Percentiles rank a stretch among this genome's conserved stretches.
Evolutionary conservation across 306 rosid genomes (phyloP).

Genomic region (Delonix regia): DNA sequence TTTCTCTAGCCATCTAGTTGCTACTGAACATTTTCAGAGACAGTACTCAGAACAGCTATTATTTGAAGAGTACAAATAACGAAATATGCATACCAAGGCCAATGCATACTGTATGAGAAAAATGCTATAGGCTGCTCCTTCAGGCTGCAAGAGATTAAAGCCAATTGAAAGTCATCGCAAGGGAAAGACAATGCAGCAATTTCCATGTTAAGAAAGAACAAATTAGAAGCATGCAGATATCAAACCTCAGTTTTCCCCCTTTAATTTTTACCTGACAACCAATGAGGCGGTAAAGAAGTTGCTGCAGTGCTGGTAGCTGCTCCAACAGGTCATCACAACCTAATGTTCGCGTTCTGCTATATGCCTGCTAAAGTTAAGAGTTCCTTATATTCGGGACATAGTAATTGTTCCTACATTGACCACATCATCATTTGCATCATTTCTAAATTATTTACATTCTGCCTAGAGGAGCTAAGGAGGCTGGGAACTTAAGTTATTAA

Average conservation of each 20-base stretch:
- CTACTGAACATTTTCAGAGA: slow-evolving; percentile 3
- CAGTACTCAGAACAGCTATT: slow-evolving; percentile 8
- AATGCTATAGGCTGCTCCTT: slow-evolving; percentile 73
- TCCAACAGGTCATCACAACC: slow-evolving; percentile 65
- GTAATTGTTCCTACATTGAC: not conserved
- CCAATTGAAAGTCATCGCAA: slow-evolving; percentile 34
- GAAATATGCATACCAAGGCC: slow-evolving; percentile 73
- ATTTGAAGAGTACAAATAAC: slow-evolving; percentile 18
- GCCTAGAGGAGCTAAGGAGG: not conserved
- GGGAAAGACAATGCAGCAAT: slow-evolving; percentile 1
- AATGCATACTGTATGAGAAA: slow-evolving; percentile 90
- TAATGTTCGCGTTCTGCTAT: slow-evolving; percentile 64
- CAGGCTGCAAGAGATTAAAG: slow-evolving; percentile 73
- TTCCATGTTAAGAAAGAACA: not conserved
- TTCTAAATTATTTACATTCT: not conserved
- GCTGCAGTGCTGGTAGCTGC: slow-evolving; percentile 88
- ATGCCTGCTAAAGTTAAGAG: slow-evolving; percentile 51
- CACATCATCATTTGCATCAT: not conserved
- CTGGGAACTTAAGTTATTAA: not conserved
- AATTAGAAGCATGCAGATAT: slow-evolving; percentile 20
- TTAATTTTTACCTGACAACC: slow-evolving; percentile 71
- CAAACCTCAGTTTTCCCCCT: slow-evolving; percentile 14
- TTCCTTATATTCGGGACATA: slow-evolving; percentile 30
- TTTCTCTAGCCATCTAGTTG: slow-evolving; percentile 8
- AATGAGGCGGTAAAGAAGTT: slow-evolving; percentile 77